phyloP scores from a whole-genome alignment of 768 basidiomycete genomes.

The Termitomyces eurrhizus region DNA sequence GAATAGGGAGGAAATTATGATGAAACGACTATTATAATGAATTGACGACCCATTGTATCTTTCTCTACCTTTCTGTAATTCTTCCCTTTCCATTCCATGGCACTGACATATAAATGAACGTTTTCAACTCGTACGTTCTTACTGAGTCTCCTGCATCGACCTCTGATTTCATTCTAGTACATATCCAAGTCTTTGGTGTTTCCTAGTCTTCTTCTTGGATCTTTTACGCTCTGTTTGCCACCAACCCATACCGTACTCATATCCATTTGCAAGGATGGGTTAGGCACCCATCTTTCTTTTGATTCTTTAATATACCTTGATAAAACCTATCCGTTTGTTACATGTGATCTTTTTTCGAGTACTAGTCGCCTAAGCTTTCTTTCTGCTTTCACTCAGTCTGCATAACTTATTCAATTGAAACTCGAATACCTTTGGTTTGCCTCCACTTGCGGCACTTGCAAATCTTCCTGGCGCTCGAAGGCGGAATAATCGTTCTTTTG shows the following conservation, averaged over 20 bases:
- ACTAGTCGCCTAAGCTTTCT: neutral
- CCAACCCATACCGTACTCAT: neutral
- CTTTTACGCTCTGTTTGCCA: neutral
- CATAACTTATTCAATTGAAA: neutral
- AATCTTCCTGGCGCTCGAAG: neutral
- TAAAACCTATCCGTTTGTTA: neutral
- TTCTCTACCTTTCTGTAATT: neutral
- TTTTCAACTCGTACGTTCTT: neutral
- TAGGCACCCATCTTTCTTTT: neutral
- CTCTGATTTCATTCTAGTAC: neutral
- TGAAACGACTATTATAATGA: neutral
- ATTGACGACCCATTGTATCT: neutral
- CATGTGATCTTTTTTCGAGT: neutral
- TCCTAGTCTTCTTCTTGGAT: neutral
- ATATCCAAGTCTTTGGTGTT: neutral
- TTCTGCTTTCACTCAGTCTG: neutral
- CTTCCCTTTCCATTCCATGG: neutral
- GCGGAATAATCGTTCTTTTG: neutral
- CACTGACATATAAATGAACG: slow-evolving; percentile 2
- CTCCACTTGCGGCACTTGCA: neutral
- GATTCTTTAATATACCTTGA: neutral
- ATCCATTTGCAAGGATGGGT: neutral
- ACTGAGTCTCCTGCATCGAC: neutral
- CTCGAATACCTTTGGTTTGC: neutral
- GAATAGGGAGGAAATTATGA: slow-evolving; percentile 35